Evolutionary conservation across 2,329 filamentous ascomycete species (phyloP), one percentile per base, ranked within the genome.

Genomic region (Colletotrichum trifolii): DNA sequence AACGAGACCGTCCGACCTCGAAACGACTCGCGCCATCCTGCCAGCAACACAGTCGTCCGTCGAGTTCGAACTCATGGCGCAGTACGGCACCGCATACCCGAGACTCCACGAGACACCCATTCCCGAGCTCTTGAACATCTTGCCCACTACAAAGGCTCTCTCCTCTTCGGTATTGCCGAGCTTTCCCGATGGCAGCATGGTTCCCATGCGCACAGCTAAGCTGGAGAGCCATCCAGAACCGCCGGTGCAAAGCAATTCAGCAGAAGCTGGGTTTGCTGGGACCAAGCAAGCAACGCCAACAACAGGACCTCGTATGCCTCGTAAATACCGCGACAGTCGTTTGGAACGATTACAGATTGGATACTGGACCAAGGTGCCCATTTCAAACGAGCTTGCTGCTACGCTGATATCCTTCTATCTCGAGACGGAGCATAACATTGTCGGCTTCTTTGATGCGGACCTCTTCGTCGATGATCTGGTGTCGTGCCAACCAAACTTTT

Each of bases 341-440:
- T 68, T 79, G 2, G 52, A 55, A 11, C 35, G 68, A 3, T 63
- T 78, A 3, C 53, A 74, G 2, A 74, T 79, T 38, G 38, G 55
- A 11, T 69, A 71, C 60, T 77, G 79, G 79, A 77, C 78, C 13
- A 62, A 74, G 17, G 70, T 77, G 8, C 47, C 64, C 12, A 68
- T 79, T 6, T 56, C 69, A 0, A 70, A 73, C 50, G 69, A 75
- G 5, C 58, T 75, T 13, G 73, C 75, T 38, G 73, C 73, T 4
- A 69, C 67, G 11, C 66, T 70, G 39, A 75, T 79, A 34, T 78
- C 76, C 5, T 61, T 75, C 2, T 78, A 79, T 53, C 62, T 79
- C 11, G 69, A 73, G 57, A 79, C 75, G 2, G 78, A 81, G 11
- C 76, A 79, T 57, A 76, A 77, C 0, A 68, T 79, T 5, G 64